phyloP scores from a whole-genome alignment of 306 rosid species.

The Trifolium fragiferum region DNA sequence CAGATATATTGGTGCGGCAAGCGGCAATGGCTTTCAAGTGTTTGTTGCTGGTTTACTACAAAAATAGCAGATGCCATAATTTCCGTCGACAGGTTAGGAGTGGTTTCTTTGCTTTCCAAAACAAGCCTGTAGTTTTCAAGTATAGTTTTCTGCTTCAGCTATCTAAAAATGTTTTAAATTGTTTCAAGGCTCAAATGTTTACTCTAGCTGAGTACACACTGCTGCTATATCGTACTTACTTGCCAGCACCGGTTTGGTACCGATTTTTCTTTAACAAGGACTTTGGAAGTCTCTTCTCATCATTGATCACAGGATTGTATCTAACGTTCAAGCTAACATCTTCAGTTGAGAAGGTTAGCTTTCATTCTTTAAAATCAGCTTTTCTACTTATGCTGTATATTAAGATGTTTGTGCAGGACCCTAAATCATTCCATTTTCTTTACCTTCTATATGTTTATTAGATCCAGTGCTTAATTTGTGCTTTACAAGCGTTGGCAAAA shows the following conservation, averaged over 20 bases:
- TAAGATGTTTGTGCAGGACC: conserved; percentile 26
- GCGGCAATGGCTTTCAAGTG: conserved; percentile 87
- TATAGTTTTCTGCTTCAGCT: conserved; percentile 27
- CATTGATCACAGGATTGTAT: conserved; percentile 87
- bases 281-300: conserved; percentile 87
- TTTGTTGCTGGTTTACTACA: conserved; percentile 75
- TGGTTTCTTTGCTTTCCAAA: conserved; percentile 30
- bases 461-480: conserved; percentile 69
- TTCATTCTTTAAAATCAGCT: conserved; percentile 28
- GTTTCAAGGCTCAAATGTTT: conserved; percentile 78
- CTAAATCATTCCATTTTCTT: conserved; percentile 20
- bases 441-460: conserved; percentile 40
- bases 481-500: conserved; percentile 69
- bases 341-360: conserved; percentile 77
- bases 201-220: conserved; percentile 77
- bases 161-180: conserved; percentile 47
- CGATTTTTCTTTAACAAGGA: conserved; percentile 85
- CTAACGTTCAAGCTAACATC: conserved; percentile 86
- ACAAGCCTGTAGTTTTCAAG: conserved; percentile 21
- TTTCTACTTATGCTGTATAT: conserved; percentile 37
- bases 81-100: conserved; percentile 76
- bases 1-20: conserved; percentile 86
- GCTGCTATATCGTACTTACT: conserved; percentile 76
- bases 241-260: conserved; percentile 94
- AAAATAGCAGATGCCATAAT: conserved; percentile 80